Base-by-base conservation (phyloP, 805 yeast genomes). In the Myxozyma kluyveri region DNA sequence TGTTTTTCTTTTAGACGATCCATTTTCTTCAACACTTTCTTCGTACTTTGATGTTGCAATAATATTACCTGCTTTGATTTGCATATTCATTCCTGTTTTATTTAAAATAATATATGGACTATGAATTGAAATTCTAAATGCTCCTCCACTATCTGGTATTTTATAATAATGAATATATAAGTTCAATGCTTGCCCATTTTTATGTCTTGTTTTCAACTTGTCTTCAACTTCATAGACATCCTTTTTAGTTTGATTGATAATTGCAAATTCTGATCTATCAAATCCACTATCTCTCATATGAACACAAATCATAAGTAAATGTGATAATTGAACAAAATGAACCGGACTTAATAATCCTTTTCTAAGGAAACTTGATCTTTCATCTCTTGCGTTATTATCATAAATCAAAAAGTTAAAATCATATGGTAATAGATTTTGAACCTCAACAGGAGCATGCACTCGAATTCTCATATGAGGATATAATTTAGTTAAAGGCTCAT, bases 21-120 rank as follows among this genome's bases (percentile, higher is more conserved):
- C 36, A 19, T 50, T 52, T 6, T 27, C 51, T 19, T 45, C 52
- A 14, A 35, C 45, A 12, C 39, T 43, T 29, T 39, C 52, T 12
- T 47, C 47, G 51, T 45, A 42, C 39, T 47, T 37, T 38, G 86
- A 78, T 18, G 71, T 67, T 40, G 82, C 70, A 14, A 76, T 70
- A 63, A 84, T 86, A 24, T 72, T 62, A 12, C 76, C 74, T 31
- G 82, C 83, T 54, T 75, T 72, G 14, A 89, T 67, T 42, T 72
- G 75, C 12, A 93, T 57, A 57, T 80, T 80, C 54, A 76, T 77
- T 1, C 86, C 90, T 0, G 96, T 88, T 62, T 86, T 75, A 67
- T 93, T 95, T 57, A 90, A 72, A 17, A 93, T 71, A 41, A 93
- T 74, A 64, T 91, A 93, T 0, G 97, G 97, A 0, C 96, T 73